phyloP scores from a whole-genome alignment of 164 flowering plant genomes.

The Macadamia tetraphylla region DNA sequence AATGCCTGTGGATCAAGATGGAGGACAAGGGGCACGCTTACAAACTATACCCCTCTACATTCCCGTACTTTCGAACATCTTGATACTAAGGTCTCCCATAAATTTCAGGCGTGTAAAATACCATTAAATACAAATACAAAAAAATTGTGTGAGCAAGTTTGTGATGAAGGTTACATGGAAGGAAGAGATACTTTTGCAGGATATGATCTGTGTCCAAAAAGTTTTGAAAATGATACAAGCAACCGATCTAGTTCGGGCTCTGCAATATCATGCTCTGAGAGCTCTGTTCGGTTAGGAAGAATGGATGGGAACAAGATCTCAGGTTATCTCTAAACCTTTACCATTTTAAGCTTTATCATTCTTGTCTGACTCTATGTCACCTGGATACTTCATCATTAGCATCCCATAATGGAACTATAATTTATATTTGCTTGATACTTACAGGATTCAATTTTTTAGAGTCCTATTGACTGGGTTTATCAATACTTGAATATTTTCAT shows the following conservation, averaged over 20 bases:
- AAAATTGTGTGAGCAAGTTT: not conserved
- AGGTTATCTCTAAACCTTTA: constrained; percentile 1
- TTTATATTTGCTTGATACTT: too few relatives aligned
- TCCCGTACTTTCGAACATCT: constrained; percentile 8
- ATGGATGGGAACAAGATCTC: constrained; percentile 5
- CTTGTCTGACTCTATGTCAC: too few relatives aligned
- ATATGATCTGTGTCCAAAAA: not conserved
- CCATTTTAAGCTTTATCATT: too few relatives aligned
- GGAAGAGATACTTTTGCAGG: not conserved
- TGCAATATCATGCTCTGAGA: constrained; percentile 16
- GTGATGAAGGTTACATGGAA: not conserved
- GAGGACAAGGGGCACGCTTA: constrained; percentile 33
- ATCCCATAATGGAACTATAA: too few relatives aligned
- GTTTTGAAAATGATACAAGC: constrained; percentile 14
- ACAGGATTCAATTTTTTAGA: too few relatives aligned
- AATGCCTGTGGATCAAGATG: constrained; percentile 53
- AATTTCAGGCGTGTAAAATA: constrained; percentile 3
- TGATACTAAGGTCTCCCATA: constrained; percentile 6
- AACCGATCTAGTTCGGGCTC: constrained; percentile 15
- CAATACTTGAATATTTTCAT: too few relatives aligned
- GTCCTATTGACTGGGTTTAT: too few relatives aligned
- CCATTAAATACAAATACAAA: constrained; percentile 1
- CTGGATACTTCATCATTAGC: too few relatives aligned
- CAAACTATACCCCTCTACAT: constrained; percentile 33
- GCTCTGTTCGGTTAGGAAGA: constrained; percentile 4